Evolutionary conservation across 148 eudicot species (phyloP), one percentile per base, ranked within the genome.

Genomic region (Vaccinium darrowii): DNA sequence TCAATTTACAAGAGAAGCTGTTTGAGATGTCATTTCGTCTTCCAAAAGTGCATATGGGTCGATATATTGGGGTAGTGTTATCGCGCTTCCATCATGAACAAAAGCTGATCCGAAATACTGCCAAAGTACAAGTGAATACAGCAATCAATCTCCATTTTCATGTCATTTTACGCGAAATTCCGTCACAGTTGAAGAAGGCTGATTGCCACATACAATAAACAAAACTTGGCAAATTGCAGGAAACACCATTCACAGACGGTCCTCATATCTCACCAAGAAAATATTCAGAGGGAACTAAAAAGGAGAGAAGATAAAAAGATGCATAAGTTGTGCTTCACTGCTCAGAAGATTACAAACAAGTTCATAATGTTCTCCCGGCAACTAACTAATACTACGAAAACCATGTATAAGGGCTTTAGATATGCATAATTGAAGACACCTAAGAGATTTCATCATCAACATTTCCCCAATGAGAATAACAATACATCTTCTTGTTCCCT

Each of bases 51-150:
- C 74, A 69, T 30, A 69, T 69, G 18, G 74, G 74, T 69, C 15
- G 3, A 47, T 81, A 52, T 96, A 94, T 51, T 80, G 95, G 19
- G 98, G 94, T 18, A 89, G 92, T 76, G 90, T 2, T 47, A 81
- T 50, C 1, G 91, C 76, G 53, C 86, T 91, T 82, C 86, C 98
- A 56, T 91, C 94, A 72, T 95, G 98, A 73, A 95, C 85, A 83
- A 96, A 94, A 54, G 89, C 72, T 16, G 95, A 88, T 81, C 98
- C 99, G 67, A 95, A 93, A 81, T 91, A 95, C 99, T 95, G 95
- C 86, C 65, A 1, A 78, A 4, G 15, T 12, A 69, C 74, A 27
- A 69, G 74, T 69, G 5, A 30, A 69, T 3, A 79, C 67, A 43
- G 57, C 72, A 15, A 77, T 53, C 23, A 78, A 23, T 50, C 39